A percentile compares a stretch with the other conserved stretches of the same genome.
Evolutionary conservation across 345 rosid species (phyloP).

Genomic region (rapeseed (Brassica napus)): Da-Ae NC_063440.1:16479001-16479500

Average conservation of each 20-base stretch:
- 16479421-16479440: conserved; percentile 25
- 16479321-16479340: conserved; percentile 23
- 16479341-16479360: conserved; percentile 19
- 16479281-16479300: conserved; percentile 31
- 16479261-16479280: conserved; percentile 53
- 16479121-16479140: conserved; percentile 45
- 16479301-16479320: conserved; percentile 7
- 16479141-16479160: conserved; percentile 83
- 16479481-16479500: conserved; percentile 40
- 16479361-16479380: conserved; percentile 25
- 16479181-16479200: conserved; percentile 30
- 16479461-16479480: conserved; percentile 60
- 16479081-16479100: not conserved
- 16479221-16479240: conserved; percentile 55
- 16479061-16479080: conserved; percentile 9
- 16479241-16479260: conserved; percentile 55
- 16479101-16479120: not conserved
- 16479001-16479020: not conserved
- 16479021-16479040: not conserved
- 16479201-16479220: conserved; percentile 36
- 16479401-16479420: conserved; percentile 28
- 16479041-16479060: not conserved
- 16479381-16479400: conserved; percentile 35
- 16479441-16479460: conserved; percentile 48
- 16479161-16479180: conserved; percentile 60